Base-by-base conservation (phyloP, 2,329 filamentous ascomycete genomes). In the Trichoderma sp. region DNA sequence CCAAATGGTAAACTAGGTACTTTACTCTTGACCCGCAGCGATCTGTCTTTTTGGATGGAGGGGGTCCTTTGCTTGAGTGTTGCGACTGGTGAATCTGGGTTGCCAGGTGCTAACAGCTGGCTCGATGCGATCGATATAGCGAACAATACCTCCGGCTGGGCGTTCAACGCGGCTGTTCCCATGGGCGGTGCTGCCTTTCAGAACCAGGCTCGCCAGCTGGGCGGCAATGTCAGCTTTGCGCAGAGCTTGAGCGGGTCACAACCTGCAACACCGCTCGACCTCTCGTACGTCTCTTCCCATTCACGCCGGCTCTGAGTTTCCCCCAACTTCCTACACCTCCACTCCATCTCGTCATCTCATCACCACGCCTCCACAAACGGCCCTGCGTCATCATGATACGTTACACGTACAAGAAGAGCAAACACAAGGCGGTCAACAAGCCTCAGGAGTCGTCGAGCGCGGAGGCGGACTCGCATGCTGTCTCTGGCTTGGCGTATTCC, bases 1-100 rank as follows among this genome's bases (percentile, higher is more conserved):
- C 86, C 85, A 65, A 88, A 87, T 71, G 86, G 86, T 63, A 89
- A 89, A 76, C 77, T 88, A 81, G 84, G 87, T 89, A 75, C 54
- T 48, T 39, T 30, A 58, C 47, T 63, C 44, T 28, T 24, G 44
- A 47, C 55, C 21, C 30, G 9, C 26, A 28, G n/a, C 15, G 10
- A 19, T 10, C 5, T 26, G 50, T 15, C 21, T 9, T 47, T n/a
- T 15, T 14, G 19, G 14, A 26, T 1, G 19, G 21, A 71, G 50
- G 26, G 26, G 10, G 30, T 15, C 41, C 7, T 55, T 39, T 30
- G 43, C 50, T 52, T 19, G 28, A 19, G 10, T 21, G 28, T 52
- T 52, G n/a, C 28, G 10, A 1, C n/a, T 41, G 51, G 51, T 4
- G 30, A 41, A 39, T 39, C 9, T 7, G 28, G 30, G 51, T 57